Conservation (phyloP, 306 rosid species). For the Sindora glabra region DNA sequence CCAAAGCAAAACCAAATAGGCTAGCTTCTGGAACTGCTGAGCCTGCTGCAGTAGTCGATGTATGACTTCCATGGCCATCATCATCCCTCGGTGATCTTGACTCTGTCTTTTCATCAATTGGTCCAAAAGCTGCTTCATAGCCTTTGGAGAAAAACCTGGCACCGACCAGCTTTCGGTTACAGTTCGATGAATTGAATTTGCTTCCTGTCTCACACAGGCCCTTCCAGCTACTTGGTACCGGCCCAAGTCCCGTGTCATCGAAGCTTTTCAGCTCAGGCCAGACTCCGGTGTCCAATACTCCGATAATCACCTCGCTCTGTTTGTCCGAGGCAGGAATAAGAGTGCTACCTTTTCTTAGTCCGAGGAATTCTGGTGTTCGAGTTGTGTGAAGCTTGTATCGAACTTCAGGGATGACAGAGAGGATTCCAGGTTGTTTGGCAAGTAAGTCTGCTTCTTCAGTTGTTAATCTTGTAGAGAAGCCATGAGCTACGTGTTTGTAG, state of each 20-base stretch:
- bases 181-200: conserved; percentile 55
- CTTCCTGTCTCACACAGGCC: conserved; percentile 63
- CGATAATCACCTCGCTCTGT: conserved; percentile 52
- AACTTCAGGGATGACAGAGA: conserved; percentile 52
- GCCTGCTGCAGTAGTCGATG: conserved; percentile 83
- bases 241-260: conserved; percentile 54
- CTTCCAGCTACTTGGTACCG: conserved; percentile 64
- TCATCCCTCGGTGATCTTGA: conserved; percentile 85
- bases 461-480: conserved; percentile 80
- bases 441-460: conserved; percentile 57
- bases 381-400: conserved; percentile 83
- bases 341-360: conserved; percentile 30
- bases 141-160: conserved; percentile 71
- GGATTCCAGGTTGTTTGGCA: conserved; percentile 48
- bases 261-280: conserved; percentile 83
- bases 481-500: conserved; percentile 61
- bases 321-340: conserved; percentile 13
- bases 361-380: conserved; percentile 81
- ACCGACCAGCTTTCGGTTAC: conserved; percentile 76
- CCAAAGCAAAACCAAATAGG: conserved; percentile 69
- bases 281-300: conserved; percentile 76
- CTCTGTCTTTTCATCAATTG: conserved; percentile 37
- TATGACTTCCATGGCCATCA: conserved; percentile 91
- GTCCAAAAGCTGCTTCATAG: conserved; percentile 52
- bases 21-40: conserved; percentile 58